Evolutionary conservation across 2,329 filamentous ascomycete species (phyloP), one percentile per base, ranked within the genome.

Genomic region (Xylaria multiplex): DNA sequence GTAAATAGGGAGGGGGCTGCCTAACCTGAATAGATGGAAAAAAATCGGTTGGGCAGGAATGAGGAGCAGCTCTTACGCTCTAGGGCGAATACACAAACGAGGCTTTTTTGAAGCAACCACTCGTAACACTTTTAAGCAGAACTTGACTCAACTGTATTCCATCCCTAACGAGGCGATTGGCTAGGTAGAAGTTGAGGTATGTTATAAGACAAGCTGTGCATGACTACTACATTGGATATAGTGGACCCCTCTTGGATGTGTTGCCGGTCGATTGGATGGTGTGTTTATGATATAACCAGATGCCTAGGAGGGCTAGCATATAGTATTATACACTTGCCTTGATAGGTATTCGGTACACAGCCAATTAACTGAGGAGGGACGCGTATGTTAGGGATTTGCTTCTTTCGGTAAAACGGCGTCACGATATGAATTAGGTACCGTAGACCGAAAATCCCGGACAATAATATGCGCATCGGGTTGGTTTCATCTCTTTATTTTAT

Each of bases 341-440:
- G 30, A 50, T 27, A 55, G 40, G n/a, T 24, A 40, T 48, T 19
- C 14, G 5, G 37, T 11, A 49, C 27, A 46, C 43, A 53, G 50
- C 54, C 27, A 52, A 61, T 30, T 30, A 53, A n/a, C 6, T 40
- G 22, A 19, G 30, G n/a, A 48, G 22, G 30, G 16, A 57, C 24
- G 9, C 14, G 32, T 62, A n/a, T 49, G 4, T 37, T 30, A 19
- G 19, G 19, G 1, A 46, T 45, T 62, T 63, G 4, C 30, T 45
- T 35, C 62, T 49, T 66, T 62, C 49, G 62, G 63, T 60, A 40
- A 64, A 68, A 67, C 56, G 59, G 68, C 59, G 46, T 67, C 69
- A 70, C 71, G 71, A 64, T 63, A 69, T 69, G 65, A 67, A 63
- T 59, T 69, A 32, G 50, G 24, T 45, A 46, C 8, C 42, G 2